A percentile compares a stretch with the other conserved stretches of the same genome.
Evolutionary conservation across 2,329 filamentous ascomycete species (phyloP).

Genomic region (Apiospora malaysiana): DNA sequence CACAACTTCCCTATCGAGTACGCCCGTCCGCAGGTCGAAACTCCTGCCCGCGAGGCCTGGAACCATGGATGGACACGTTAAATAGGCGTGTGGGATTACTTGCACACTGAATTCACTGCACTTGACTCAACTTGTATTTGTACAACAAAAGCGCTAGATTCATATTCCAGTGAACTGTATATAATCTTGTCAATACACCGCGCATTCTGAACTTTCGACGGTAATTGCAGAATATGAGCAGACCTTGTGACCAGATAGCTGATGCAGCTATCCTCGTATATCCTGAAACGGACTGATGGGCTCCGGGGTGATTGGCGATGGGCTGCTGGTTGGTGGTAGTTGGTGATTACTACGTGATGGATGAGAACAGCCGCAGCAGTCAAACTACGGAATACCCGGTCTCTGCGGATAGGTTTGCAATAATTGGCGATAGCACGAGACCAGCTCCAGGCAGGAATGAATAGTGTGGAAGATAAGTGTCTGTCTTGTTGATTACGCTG

Average conservation of each 20-base stretch:
- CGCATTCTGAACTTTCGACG: neutral
- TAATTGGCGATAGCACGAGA: neutral
- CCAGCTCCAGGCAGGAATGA: neutral
- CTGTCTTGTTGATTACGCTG: slow-evolving; percentile 2
- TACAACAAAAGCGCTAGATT: slow-evolving; percentile 8
- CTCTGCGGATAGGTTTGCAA: too few species aligned
- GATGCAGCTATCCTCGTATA: too few species aligned
- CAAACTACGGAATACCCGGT: too few species aligned
- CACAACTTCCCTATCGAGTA: slow-evolving; percentile 90
- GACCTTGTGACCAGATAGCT: too few species aligned
- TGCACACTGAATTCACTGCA: neutral
- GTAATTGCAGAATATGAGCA: too few species aligned
- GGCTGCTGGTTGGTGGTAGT: too few species aligned
- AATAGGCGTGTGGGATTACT: slow-evolving; percentile 13
- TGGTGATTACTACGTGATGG: too few species aligned
- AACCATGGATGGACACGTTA: slow-evolving; percentile 87
- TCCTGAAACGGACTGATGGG: too few species aligned
- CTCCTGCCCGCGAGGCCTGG: slow-evolving; percentile 80
- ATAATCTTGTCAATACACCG: neutral
- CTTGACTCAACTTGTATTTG: neutral
- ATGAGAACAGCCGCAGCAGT: too few species aligned
- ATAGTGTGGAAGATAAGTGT: neutral
- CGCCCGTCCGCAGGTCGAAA: slow-evolving; percentile 83
- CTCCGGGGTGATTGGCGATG: too few species aligned
- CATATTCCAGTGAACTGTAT: neutral